Evolutionary conservation across 176 grass and related monocot genomes (phyloP), one percentile per base, ranked within the genome.

Genomic region (Musa troglodytarum): DNA sequence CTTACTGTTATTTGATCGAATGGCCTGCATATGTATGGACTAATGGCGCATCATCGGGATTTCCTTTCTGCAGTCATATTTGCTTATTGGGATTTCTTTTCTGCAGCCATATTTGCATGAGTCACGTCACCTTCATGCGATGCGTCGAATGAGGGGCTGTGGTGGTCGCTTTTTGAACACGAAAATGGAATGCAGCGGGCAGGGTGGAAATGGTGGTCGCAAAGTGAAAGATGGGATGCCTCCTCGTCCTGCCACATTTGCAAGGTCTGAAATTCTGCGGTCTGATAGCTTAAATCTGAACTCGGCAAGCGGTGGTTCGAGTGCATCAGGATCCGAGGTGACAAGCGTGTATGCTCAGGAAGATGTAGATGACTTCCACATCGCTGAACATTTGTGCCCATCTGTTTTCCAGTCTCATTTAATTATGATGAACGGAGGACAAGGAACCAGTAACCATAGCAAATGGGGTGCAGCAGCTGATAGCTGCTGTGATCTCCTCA

Each of bases 161-260:
- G 91, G 95, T 10, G 95, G 95, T 15, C 95, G 95, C 51, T 99
- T 99, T 73, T 77, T 94, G 16, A 99, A 94, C 88, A 92, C 81
- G 0, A 93, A 93, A 84, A 87, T 82, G 43, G 76, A 89, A 63
- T 82, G 59, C 11, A 11, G 29, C 0, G 66, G 63, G 1, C 76
- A 80, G 16, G 74, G 5, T 9, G 26, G 43, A 10, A 83, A 56
- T 54, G 50, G 21, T 7, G 62, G 53, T 24, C 20, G 22, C 73
- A 89, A 87, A 73, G 50, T 8, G 76, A 17, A 71, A 49, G 29
- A 56, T 11, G 75, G 54, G 17, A 63, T 74, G 55, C 77, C 61
- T 2, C 63, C 73, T 16, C 79, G 25, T 55, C 63, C 49, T 20
- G 66, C 81, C 71, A 70, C 81, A 22, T 86, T 83, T 76, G 82